Base-by-base conservation (phyloP, 805 yeast genomes). In the Saccharomycopsis selenospora region DNA sequence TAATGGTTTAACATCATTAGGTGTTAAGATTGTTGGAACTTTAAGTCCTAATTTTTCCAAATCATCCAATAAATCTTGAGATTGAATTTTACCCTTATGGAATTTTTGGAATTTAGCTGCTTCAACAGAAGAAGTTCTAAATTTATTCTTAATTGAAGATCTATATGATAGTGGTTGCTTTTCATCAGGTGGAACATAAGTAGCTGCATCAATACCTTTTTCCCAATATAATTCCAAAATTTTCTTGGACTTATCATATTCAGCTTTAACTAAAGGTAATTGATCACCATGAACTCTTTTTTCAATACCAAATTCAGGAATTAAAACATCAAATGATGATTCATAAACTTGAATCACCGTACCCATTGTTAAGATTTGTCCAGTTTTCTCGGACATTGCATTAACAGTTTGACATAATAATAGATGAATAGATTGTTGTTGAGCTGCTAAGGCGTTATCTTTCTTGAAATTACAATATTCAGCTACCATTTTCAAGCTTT, bases 271-370 rank as follows among this genome's bases (percentile, higher is more conserved):
- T 54, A 91, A 71, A 8, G 98, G 98, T 48, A 93, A 71, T 66
- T 93, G 98, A 66, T 93, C 99, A 24, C 98, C 97, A 61, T 93
- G 99, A 20, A 90, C 96, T 59, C 97, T 75, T 66, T 90, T 90
- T 62, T 90, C 97, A 57, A 90, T 85, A 40, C 97, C 97, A 67
- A 89, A 84, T 56, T 88, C 96, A 2, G 96, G 96, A 53, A 90
- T 72, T 56, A 85, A 78, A 2, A 90, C 91, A 64, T 93, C 99
- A 67, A 93, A 93, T 1, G 98, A 87, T 1, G 96, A 86, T 66
- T 93, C 98, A 63, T 91, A 90, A 7, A 91, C 97, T 64, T 89
- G 96, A 23, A 88, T 67, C 14, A 91, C 93, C 13, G 88, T 79
- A 13, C 95, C 97, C 77, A 82, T 80, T 36, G 89, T 80, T 54